Evolutionary conservation across 768 basidiomycete genomes (phyloP), one percentile per base, ranked within the genome.

Genomic region (Udeniomyces megalosporus): DNA sequence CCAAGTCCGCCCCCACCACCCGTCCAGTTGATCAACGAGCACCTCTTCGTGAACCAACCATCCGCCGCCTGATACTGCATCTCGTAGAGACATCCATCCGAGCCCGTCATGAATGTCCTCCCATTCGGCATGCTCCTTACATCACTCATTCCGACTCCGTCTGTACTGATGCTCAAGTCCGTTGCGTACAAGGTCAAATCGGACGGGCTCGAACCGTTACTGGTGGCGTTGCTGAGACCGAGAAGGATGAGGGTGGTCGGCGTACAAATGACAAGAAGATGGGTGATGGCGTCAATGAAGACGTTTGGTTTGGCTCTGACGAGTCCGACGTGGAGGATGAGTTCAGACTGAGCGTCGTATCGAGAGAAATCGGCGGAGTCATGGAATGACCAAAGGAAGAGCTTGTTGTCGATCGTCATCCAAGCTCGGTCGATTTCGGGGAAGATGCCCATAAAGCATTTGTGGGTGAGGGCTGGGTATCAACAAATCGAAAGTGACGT

Each of bases 351-450:
- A 71, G 93, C 89, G 35, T 86, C 82, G 71, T 86, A 93, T n/a
- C 88, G 88, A 67, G 80, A 84, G 67, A 95, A 84, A 71, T 91
- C 88, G 73, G 86, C 84, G n/a, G 90, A 86, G 67, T 11, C 66
- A 26, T 24, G 34, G 32, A 7, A 49, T 54, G 34, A 31, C 95
- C 95, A 97, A 26, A 99, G 76, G 69, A 95, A 88, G 35, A 99
- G 77, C 68, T 88, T 88, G 73, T 91, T 84, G 75, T 96, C 90
- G 62, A 93, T 85, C 11, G 88, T 85, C 66, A 96, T 85, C 90
- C 91, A 99, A 0, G 86, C 91, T 50, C 90, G 81, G 68, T 93
- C 89, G 65, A 97, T 87, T 68, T 92, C 87, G 28, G 90, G 84
- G 71, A 97, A 80, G 58, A 99, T 74, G 11, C 92, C 92, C 85